phyloP scores from a whole-genome alignment of 73 alveolate genomes.

The Blepharisma japonicum region DNA sequence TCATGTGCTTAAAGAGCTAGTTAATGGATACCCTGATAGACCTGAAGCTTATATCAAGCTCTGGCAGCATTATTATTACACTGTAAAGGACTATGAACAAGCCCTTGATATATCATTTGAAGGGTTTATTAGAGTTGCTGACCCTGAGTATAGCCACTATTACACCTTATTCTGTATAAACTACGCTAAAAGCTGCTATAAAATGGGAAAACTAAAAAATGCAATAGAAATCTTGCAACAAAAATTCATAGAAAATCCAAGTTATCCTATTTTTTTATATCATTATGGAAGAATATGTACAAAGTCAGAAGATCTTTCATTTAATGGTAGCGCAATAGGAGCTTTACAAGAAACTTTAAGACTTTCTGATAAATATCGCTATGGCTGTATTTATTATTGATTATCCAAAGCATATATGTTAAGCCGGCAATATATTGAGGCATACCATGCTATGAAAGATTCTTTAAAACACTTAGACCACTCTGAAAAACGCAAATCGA shows the following conservation, averaged over 20 bases:
- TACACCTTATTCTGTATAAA: background rate
- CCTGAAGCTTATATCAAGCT: conserved; percentile 64
- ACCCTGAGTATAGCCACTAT: background rate
- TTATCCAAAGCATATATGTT: conserved; percentile 7
- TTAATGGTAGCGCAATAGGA: conserved; percentile 15
- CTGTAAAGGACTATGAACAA: conserved; percentile 16
- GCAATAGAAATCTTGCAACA: background rate
- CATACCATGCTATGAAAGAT: background rate
- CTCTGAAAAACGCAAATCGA: background rate
- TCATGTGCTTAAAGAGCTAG: conserved; percentile 44
- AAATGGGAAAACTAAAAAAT: background rate
- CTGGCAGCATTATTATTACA: conserved; percentile 41
- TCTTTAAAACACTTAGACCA: background rate
- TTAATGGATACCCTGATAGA: conserved; percentile 25
- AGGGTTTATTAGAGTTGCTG: background rate
- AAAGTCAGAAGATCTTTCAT: conserved; percentile 2
- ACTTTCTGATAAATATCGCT: background rate
- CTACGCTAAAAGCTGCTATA: background rate
- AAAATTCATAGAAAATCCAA: conserved; percentile 10
- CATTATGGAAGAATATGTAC: background rate
- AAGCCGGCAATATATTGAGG: conserved; percentile 6
- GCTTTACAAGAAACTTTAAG: background rate
- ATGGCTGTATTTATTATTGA: background rate
- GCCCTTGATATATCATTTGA: background rate
- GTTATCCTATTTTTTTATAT: background rate